Base-by-base conservation (phyloP, 441 rosid species). In the Adansonia gregorii region DNA sequence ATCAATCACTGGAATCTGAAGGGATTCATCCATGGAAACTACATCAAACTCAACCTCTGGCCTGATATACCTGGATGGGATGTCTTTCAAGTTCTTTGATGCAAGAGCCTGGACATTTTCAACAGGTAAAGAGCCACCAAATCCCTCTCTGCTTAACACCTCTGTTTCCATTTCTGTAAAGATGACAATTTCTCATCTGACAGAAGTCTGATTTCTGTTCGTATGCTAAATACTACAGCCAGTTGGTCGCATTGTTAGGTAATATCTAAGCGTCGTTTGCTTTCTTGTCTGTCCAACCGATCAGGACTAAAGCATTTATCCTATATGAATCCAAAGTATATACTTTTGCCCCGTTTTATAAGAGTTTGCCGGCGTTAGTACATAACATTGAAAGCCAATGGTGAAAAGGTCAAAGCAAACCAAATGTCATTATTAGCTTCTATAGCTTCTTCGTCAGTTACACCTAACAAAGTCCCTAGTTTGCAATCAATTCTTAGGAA, bases 31-130 rank as follows among this genome's bases (percentile, higher is more conserved):
- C 0, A 15, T 3, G 2, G 77, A 76, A 77, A 83, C 72, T 31
- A 76, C 41, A 19, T 76, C 80, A 0, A 31, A 58, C 55, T 85
- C 78, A 12, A 78, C 17, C 22, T 85, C 82, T 2, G 79, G 81
- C 10, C 88, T 71, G 55, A 87, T 77, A 48, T 85, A 85, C 66
- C 78, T 78, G 48, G 20, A 1, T 0, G 89, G 90, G n/a, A 85
- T 31, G n/a, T 82, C 76, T 41, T 76, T 56, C 58, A 43, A 10
- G 75, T 81, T 67, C 51, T 63, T 77, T 20, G 90, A 78, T 2
- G 84, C 85, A 58, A 87, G 86, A 65, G 69, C 73, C 64, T 89
- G 89, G 63, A 85, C 86, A 72, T 83, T 86, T 9, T 81, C 76
- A 24, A 84, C 86, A 0, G 84, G 84, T 0, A 86, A 70, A 52